These are phyloP conservation scores for Hypoxylon sp. DNA, from an alignment of 2,329 filamentous ascomycete genomes.

Conservation along the genomic window DNA sequence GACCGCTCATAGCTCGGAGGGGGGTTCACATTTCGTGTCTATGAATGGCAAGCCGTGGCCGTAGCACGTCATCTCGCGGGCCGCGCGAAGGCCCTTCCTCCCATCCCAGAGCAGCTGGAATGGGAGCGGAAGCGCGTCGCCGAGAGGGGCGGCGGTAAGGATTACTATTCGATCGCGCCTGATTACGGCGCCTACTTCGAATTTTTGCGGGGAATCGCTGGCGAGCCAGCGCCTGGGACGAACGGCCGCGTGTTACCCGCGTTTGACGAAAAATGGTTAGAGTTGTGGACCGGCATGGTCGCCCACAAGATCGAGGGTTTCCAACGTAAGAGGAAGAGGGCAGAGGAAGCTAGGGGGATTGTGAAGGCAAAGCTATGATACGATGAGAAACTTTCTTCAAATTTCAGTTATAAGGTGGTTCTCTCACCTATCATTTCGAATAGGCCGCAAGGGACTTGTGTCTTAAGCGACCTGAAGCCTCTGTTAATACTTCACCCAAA, in stretches of 20 bases:
- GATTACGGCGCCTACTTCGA: slow-evolving; percentile 57
- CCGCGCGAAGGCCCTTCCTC: slow-evolving; percentile 47
- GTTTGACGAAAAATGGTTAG: slow-evolving; percentile 57
- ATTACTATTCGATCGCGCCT: slow-evolving; percentile 49
- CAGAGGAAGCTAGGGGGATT: slow-evolving; percentile 42
- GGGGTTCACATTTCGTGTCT: slow-evolving; percentile 55
- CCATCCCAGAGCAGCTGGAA: slow-evolving; percentile 48
- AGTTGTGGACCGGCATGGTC: slow-evolving; percentile 51
- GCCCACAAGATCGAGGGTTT: slow-evolving; percentile 49
- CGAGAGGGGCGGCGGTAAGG: slow-evolving; percentile 50
- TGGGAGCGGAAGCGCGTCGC: slow-evolving; percentile 52
- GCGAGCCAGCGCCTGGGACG: slow-evolving; percentile 55
- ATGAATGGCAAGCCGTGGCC: slow-evolving; percentile 56
- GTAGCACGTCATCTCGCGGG: slow-evolving; percentile 53
- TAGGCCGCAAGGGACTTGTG: no score
- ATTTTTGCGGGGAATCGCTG: slow-evolving; percentile 56
- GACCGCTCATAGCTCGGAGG: slow-evolving; percentile 48
- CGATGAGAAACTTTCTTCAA: not conserved
- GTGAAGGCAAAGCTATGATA: slow-evolving; percentile 43
- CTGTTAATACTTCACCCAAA: slow-evolving; percentile 6
- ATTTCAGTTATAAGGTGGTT: not conserved
- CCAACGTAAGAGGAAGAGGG: slow-evolving; percentile 48
- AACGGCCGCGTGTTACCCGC: slow-evolving; percentile 56
- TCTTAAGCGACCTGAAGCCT: not conserved
- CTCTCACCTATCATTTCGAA: not conserved